Evolutionary conservation across 495 filamentous ascomycete genomes (phyloP), one percentile per base, ranked within the genome.

Genomic region (Tetracladium setigerum): DNA sequence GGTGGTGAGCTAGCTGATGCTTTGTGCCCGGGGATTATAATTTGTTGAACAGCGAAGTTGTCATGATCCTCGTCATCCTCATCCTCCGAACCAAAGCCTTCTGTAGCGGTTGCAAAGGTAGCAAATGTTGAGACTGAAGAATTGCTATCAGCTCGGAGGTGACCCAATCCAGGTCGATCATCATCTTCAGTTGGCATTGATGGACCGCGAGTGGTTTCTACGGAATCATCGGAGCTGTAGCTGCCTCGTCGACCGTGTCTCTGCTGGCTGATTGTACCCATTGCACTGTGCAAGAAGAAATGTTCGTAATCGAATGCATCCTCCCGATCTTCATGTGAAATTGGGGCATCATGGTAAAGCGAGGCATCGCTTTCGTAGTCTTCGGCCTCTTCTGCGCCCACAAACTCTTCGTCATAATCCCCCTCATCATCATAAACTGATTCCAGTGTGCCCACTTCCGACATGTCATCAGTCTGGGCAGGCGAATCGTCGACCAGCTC

Each of bases 241-340:
- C 76, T 81, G 34, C 60, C 63, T 30, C 77, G 67, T 22, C 74
- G 69, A 36, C 59, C 57, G 53, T 67, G 53, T 38, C 65, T 50
- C 52, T 67, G 62, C 48, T 66, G 65, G 49, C 67, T 71, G 55
- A 83, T 68, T 38, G 73, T 85, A n/a, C 87, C 87, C 74, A 95
- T 78, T 13, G 87, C 86, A 56, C 84, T 89, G 59, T 95, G 89
- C 10, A 96, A 74, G 64, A 95, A 95, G 65, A 95, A 94, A 57
- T 94, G 79, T 58, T 97, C 87, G 53, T 98, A 98, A 61, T 95
- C 92, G 62, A 98, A 98, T 6, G 92, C 92, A 61, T 98, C 92
- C 54, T 90, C 84, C 13, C 92, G 86, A 62, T 97, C 91, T 67
- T 98, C 92, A 58, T 98, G 92, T 4, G 74, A 77, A 11, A 78